Conservation (phyloP, 352 stramenopile genomes). For the Phytopythium mirpurense region DNA sequence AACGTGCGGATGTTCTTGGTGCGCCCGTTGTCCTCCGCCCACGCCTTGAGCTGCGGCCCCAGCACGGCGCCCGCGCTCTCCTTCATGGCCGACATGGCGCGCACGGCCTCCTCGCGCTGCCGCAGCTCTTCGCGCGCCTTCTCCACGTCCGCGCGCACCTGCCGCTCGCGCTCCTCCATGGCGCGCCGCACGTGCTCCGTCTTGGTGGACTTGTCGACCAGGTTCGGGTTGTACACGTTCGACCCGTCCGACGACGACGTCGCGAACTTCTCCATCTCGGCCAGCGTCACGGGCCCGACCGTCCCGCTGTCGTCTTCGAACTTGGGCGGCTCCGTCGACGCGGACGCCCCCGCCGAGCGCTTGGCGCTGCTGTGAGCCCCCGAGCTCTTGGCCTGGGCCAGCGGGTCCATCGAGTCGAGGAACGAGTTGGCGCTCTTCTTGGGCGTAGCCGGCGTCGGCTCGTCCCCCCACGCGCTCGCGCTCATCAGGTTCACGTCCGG, state of each 20-base stretch:
- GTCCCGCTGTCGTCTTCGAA: slow-evolving; percentile 80
- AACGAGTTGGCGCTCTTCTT: slow-evolving; percentile 33
- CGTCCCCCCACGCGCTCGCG: slow-evolving; percentile 46
- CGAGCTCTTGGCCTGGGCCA: slow-evolving; percentile 32
- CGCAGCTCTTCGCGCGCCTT: slow-evolving; percentile 68
- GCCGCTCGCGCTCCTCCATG: slow-evolving; percentile 80
- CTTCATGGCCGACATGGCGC: slow-evolving; percentile 61
- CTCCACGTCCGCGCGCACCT: slow-evolving; percentile 67
- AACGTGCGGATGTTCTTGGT: slow-evolving; percentile 90
- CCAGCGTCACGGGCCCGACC: slow-evolving; percentile 75
- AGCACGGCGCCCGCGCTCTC: slow-evolving; percentile 48
- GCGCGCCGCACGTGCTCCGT: slow-evolving; percentile 64
- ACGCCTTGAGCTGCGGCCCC: slow-evolving; percentile 70
- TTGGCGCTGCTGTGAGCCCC: neutral
- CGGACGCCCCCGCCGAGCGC: slow-evolving; percentile 2
- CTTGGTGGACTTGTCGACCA: slow-evolving; percentile 83
- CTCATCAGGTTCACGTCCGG: slow-evolving; percentile 70
- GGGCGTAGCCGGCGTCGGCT: slow-evolving; percentile 17
- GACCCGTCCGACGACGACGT: slow-evolving; percentile 69
- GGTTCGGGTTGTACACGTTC: slow-evolving; percentile 82
- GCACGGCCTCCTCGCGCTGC: slow-evolving; percentile 55
- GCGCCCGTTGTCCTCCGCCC: slow-evolving; percentile 83
- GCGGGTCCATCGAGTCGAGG: slow-evolving; percentile 60
- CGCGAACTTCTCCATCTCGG: slow-evolving; percentile 70
- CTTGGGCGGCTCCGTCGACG: slow-evolving; percentile 39